Base-by-base conservation (phyloP, 2,329 filamentous ascomycete genomes). In the Fusarium hainanense region DNA sequence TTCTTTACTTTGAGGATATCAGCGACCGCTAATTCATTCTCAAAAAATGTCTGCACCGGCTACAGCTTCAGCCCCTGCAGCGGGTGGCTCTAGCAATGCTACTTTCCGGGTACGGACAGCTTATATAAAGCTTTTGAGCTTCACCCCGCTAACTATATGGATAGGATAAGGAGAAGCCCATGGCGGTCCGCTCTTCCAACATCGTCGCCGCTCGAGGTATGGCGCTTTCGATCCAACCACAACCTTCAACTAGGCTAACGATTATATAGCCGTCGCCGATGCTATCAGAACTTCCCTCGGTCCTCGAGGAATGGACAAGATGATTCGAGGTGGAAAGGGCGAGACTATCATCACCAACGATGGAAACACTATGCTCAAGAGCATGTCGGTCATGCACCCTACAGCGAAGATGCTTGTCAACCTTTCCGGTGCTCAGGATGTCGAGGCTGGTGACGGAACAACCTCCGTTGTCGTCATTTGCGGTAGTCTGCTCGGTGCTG, bases 291-390 rank as follows among this genome's bases (percentile, higher is more conserved):
- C 95, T 28, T 98, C 96, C 68, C 87, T 99, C 74, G 96, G 96
- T 71, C 96, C 96, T 72, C 90, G 96, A 82, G 96, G 96, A 79
- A 98, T 98, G 94, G 94, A 98, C 85, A 98, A 98, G 87, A 98
- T 98, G 94, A 98, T 99, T 77, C 92, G 97, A 86, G 97, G 92
- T 65, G 93, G 94, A 80, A 97, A 93, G 84, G 96, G 95, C 83
- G 93, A 97, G 82, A 98, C 94, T 62, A 96, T 98, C 81, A 99
- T 99, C 84, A 99, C 96, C 78, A 99, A 99, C 86, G 96, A 99
- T 83, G 96, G 96, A 81, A 97, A 97, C 85, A 99, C 96, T 61
- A 99, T 99, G 95, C 85, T 99, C 78, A 97, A 93, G 85, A 95
- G 95, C 85, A 98, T 99, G 96, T 92, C 93, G 72, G 96, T 99